Evolutionary conservation across 805 yeast genomes (phyloP).

Genomic region (Candida pini): DNA sequence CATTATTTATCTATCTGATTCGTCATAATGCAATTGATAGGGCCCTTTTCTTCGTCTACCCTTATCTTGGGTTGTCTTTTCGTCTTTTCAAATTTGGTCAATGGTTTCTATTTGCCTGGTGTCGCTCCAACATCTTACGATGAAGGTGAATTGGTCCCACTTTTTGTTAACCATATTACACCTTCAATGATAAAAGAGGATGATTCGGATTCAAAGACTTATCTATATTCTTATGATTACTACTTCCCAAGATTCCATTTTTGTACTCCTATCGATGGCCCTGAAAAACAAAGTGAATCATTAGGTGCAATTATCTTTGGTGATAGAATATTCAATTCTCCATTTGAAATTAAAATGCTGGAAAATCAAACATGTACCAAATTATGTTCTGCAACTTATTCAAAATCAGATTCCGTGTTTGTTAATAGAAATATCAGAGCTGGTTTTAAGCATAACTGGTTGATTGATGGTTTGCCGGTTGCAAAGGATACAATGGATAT

Average conservation of each 20-base stretch:
- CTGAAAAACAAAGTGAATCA: slow-evolving; percentile 74
- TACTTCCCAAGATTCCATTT: slow-evolving; percentile 80
- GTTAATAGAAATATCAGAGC: slow-evolving; percentile 75
- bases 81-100: too few relatives aligned
- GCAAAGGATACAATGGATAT: slow-evolving; percentile 57
- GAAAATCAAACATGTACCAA: slow-evolving; percentile 60
- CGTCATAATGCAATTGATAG: too few relatives aligned
- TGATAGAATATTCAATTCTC: slow-evolving; percentile 91
- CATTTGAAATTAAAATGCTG: slow-evolving; percentile 76
- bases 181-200: slow-evolving; percentile 53
- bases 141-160: slow-evolving; percentile 64
- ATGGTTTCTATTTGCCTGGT: slow-evolving; percentile 88
- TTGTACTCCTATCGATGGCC: slow-evolving; percentile 68
- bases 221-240: slow-evolving; percentile 71
- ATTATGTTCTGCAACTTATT: slow-evolving; percentile 61
- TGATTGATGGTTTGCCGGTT: slow-evolving; percentile 91
- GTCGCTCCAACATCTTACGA: slow-evolving; percentile 90
- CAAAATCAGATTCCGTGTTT: slow-evolving; percentile 63
- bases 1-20: too few relatives aligned
- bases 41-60: too few relatives aligned
- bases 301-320: slow-evolving; percentile 93
- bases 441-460: slow-evolving; percentile 87
- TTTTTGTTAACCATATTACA: slow-evolving; percentile 85
- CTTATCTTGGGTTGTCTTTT: too few relatives aligned
- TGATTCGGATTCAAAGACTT: slow-evolving; percentile 43